Conservation (phyloP, 176 grass and related monocot genomes). For the Puccinellia tenuiflora region DNA sequence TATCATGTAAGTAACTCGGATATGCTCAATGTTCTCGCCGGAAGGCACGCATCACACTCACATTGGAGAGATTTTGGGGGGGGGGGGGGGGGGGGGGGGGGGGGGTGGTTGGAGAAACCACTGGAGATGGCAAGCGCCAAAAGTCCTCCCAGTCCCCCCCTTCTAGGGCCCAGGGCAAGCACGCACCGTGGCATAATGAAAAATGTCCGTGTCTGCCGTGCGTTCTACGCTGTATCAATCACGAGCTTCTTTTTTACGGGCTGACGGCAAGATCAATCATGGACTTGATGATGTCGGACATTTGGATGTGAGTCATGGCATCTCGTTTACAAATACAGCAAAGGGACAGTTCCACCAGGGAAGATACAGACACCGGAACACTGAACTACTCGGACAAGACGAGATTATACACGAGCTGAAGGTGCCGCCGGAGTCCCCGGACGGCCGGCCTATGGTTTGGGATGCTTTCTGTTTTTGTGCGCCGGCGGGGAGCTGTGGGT, state of each 20-base stretch:
- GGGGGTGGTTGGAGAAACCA: too few species aligned
- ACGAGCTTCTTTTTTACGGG: not conserved
- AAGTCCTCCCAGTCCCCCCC: too few species aligned
- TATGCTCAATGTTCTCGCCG: not conserved
- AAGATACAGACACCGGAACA: not conserved
- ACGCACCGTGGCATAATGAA: not conserved
- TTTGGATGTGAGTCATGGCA: not conserved
- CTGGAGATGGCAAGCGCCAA: not conserved
- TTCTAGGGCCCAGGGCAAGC: not conserved
- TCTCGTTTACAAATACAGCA: not conserved
- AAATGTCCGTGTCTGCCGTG: not conserved
- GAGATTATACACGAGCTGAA: not conserved
- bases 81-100: too few species aligned
- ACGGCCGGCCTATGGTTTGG: constrained; percentile 20
- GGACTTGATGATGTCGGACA: not conserved
- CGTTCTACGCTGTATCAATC: not conserved
- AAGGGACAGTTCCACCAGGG: not conserved
- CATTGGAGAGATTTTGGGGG: too few species aligned
- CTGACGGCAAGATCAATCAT: not conserved
- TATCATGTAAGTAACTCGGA: too few species aligned
- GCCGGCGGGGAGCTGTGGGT: constrained; percentile 6
- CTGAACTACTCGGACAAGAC: not conserved
- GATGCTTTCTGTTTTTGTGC: constrained; percentile 10
- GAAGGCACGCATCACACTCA: not conserved
- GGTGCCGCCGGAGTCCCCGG: too few species aligned